Conservation (phyloP, 768 basidiomycete species). For the Leccinum subgranulosum region DNA sequence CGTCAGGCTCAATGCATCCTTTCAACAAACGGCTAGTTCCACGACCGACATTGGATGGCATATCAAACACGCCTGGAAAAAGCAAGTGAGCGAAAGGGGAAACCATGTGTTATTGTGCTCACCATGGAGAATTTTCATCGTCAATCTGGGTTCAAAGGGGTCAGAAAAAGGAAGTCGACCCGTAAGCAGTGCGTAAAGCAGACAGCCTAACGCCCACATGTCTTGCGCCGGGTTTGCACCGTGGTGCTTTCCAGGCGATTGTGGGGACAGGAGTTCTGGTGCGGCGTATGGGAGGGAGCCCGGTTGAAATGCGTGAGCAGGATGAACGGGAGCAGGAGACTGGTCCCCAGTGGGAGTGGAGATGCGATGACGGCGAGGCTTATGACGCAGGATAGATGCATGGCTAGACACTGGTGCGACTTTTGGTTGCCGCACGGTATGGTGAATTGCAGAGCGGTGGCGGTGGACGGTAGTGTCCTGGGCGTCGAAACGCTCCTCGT, state of each 20-base stretch:
- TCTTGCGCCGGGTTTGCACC: slow-evolving; percentile 72
- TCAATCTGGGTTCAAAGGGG: slow-evolving; percentile 85
- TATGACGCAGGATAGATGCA: slow-evolving; percentile 24
- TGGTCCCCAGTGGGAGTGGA: slow-evolving; percentile 40
- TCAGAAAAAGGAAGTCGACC: slow-evolving; percentile 88
- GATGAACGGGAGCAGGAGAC: slow-evolving; percentile 29
- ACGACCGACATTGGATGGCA: slow-evolving; percentile 53
- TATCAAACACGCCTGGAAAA: slow-evolving; percentile 56
- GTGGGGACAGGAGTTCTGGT: slow-evolving; percentile 78
- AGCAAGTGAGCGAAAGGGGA: slow-evolving; percentile 6
- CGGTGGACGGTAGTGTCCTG: slow-evolving; percentile 13
- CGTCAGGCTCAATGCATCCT: slow-evolving; percentile 74
- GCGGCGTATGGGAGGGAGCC: slow-evolving; percentile 91
- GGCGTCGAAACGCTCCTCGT: slow-evolving; percentile 28
- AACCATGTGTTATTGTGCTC: slow-evolving; percentile 28
- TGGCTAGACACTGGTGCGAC: slow-evolving; percentile 12
- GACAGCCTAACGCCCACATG: slow-evolving; percentile 92
- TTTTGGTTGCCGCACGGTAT: slow-evolving; percentile 26
- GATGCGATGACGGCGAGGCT: slow-evolving; percentile 47
- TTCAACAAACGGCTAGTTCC: slow-evolving; percentile 66
- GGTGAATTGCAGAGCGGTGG: slow-evolving; percentile 27
- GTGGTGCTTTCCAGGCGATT: slow-evolving; percentile 35
- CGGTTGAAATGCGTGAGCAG: slow-evolving; percentile 51
- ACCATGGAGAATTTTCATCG: slow-evolving; percentile 90
- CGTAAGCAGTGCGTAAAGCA: slow-evolving; percentile 81